Base-by-base conservation (phyloP, 805 yeast genomes). In the Vanderwaltozyma tropicalis region DNA sequence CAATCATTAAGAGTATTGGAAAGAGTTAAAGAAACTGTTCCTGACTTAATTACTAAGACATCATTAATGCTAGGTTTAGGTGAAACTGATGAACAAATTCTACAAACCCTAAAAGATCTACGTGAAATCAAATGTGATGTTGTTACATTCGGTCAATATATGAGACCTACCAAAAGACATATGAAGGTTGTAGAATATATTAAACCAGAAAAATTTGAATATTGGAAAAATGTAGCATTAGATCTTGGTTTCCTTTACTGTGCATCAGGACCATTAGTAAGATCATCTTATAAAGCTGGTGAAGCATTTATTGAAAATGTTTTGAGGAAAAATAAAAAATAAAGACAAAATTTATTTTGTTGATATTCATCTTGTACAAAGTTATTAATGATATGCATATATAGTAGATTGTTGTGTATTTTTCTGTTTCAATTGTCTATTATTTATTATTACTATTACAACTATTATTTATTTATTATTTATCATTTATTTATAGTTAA, bases 101-200 rank as follows among this genome's bases (percentile, higher is more conserved):
- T 78, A 55, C 78, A 76, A 46, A 79, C 96, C 0, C 59, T 92
- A 52, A 68, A 61, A 44, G 94, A 85, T 57, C 67, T 94, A 48
- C 74, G 97, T 45, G 76, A 64, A 15, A 72, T 80, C 31, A 65
- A 71, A 8, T 92, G 94, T 59, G 97, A 92, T 55, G 95, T 92
- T 35, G 96, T 92, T 14, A 92, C 99, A 0, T 92, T 92, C 63
- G 99, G 99, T 27, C 99, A 92, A 64, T 92, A 92, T 62, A 92
- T 92, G 96, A 74, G 98, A 59, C 99, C 99, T 32, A 92, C 99
- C 2, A 92, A 84, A 63, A 78, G 98, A 55, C 99, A 92, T 61
- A 87, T 92, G 94, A 88, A 88, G 66, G 99, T 92, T 31, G 96
- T 85, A 10, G 96, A 89, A 49, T 92, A 92, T 53, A 76, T 92